Evolutionary conservation across 345 rosid species (phyloP).

Genomic region (Arabidopsis suecica): DNA sequence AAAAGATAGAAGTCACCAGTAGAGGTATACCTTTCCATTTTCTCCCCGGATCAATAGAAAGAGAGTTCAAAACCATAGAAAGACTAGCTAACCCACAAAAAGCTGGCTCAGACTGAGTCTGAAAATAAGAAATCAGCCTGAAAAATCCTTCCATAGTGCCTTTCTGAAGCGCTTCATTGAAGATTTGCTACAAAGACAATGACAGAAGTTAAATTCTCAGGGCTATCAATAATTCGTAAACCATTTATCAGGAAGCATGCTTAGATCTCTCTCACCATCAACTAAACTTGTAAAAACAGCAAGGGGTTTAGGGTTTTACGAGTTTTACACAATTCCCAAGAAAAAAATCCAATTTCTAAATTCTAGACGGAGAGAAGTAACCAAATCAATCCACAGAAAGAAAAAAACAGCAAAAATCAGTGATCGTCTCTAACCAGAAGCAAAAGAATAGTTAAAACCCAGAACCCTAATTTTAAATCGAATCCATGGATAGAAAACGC

Average conservation of each 20-base stretch:
- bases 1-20: too few species aligned
- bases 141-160: slow-evolving; percentile 96
- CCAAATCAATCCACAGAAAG: slow-evolving; percentile 13
- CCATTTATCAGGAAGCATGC: background rate
- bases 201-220: background rate
- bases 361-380: background rate
- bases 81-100: slow-evolving; percentile 91
- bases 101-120: slow-evolving; percentile 94
- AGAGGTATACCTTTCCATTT: slow-evolving; percentile 72
- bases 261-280: slow-evolving; percentile 22
- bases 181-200: slow-evolving; percentile 63
- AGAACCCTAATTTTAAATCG: background rate
- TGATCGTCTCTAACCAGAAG: slow-evolving; percentile 5
- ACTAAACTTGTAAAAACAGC: background rate
- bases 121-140: slow-evolving; percentile 76
- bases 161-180: slow-evolving; percentile 77
- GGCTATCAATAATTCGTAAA: background rate
- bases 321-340: background rate
- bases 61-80: slow-evolving; percentile 89
- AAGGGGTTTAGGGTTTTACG: slow-evolving; percentile 19
- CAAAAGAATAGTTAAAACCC: background rate
- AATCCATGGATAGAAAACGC: slow-evolving; percentile 8
- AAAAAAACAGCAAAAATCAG: background rate
- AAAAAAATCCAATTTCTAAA: background rate
- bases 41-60: slow-evolving; percentile 81